Evolutionary conservation across 1,284 basidiomycete genomes (phyloP).

Genomic region (Cutaneotrichosporon sp.): DNA sequence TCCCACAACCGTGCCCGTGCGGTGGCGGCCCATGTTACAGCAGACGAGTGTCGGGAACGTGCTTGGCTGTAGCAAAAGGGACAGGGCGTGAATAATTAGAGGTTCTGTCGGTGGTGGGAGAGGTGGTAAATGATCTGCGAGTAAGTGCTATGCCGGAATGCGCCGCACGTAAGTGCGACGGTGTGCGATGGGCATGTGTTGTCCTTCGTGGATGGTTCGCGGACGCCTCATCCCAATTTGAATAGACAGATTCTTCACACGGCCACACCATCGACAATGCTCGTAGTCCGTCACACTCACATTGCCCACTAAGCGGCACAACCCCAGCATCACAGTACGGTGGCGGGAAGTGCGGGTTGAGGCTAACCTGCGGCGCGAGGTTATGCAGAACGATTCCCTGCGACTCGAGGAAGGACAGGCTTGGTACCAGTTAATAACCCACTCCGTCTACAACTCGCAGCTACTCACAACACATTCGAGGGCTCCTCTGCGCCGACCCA

Average conservation of each 20-base stretch:
- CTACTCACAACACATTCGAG: conserved; percentile 51
- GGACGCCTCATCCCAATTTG: too few species aligned
- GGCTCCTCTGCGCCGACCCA: conserved; percentile 56
- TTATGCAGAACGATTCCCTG: conserved; percentile 44
- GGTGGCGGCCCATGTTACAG: conserved; percentile 54
- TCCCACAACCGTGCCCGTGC: conserved; percentile 54
- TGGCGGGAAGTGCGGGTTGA: conserved; percentile 46
- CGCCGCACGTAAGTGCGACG: too few species aligned
- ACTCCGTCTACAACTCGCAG: too few species aligned
- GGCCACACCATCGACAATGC: too few species aligned
- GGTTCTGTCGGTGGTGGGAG: conserved; percentile 50
- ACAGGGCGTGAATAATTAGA: conserved; percentile 53
- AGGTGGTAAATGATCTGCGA: conserved; percentile 42
- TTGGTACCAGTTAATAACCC: conserved; percentile 26
- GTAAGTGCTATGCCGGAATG: not conserved
- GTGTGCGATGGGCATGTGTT: too few species aligned
- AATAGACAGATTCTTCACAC: too few species aligned
- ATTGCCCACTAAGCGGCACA: conserved; percentile 41
- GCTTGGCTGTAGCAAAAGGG: conserved; percentile 51
- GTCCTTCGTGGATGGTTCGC: too few species aligned
- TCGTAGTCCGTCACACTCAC: conserved; percentile 18
- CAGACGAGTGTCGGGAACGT: conserved; percentile 54
- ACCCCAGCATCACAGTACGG: conserved; percentile 47
- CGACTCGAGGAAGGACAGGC: conserved; percentile 43
- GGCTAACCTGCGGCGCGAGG: conserved; percentile 37